Evolutionary conservation across 306 rosid species (phyloP).

Genomic region (Alnus rubra): DNA sequence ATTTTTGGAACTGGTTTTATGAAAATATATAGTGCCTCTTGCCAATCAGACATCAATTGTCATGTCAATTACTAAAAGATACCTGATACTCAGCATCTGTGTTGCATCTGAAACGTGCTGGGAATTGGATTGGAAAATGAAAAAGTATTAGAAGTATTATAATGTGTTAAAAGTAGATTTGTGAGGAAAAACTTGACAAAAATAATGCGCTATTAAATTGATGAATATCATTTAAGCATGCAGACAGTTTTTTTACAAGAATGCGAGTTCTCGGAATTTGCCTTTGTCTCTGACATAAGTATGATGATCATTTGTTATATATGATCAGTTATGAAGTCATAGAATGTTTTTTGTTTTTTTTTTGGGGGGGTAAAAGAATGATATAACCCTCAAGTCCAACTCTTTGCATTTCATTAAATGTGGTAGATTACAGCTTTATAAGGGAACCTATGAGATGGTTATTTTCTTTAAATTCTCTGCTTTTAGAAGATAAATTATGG

Average conservation of each 20-base stretch:
- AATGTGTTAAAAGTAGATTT: neutral
- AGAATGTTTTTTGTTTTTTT: too few species aligned
- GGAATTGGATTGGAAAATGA: neutral
- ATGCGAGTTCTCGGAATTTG: neutral
- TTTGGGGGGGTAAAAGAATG: neutral
- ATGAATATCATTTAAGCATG: neutral
- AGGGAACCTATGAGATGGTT: neutral
- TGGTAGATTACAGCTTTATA: neutral
- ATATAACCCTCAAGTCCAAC: neutral
- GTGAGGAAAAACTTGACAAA: neutral
- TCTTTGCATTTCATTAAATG: neutral
- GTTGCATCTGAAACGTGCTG: neutral
- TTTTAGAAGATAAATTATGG: neutral
- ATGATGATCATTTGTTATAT: neutral
- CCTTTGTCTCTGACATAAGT: neutral
- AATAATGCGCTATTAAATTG: neutral
- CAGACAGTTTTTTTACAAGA: neutral
- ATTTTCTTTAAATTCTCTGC: neutral
- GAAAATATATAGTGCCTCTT: neutral
- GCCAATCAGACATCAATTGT: neutral
- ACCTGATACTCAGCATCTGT: neutral
- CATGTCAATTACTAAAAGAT: neutral
- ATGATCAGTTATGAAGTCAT: neutral
- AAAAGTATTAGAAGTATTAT: neutral
- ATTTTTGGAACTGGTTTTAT: conserved; percentile 1